Evolutionary conservation across 2,329 filamentous ascomycete genomes (phyloP), one percentile per base, ranked within the genome.

Genomic region (Cercospora beticola): DNA sequence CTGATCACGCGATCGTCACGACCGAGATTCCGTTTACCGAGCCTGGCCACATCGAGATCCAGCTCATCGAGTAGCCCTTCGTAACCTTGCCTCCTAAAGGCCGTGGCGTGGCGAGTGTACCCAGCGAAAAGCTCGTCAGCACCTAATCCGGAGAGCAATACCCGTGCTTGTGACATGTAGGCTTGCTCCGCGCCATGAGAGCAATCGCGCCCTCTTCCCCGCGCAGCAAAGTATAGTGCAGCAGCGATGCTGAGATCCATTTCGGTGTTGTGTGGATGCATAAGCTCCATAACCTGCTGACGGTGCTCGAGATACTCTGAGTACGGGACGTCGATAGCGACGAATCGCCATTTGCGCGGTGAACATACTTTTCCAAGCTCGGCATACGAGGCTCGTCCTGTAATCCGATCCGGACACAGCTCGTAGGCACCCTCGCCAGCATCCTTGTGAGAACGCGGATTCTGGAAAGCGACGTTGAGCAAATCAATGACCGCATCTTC

Each of bases 221-320:
- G 87, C 0, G 94, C 90, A 5, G 95, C 93, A 82, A 99, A 99
- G 79, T 97, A 98, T n/a, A 99, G 84, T 0, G 95, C 95, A 74
- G 87, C 90, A 0, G 92, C 91, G 74, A 99, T 99, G 3, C 95
- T 99, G 0, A 99, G 84, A 76, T 99, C 95, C 95, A 99, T 99
- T 80, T 99, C 95, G 0, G 95, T 99, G 73, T 97, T 94, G 80
- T 99, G 95, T 0, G 95, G 95, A 73, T 91, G 86, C 78, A 99
- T 97, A 18, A 99, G 83, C 2, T 87, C 85, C 43, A 94, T 86
- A 21, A 99, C 87, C 28, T 85, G 85, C 3, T 85, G 76, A 70
- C 92, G 88, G 74, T 97, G 91, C 2, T 85, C 83, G 54, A 89
- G 77, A 0, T 90, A 91, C 74, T 96, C 91, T 5, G 83, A 77